phyloP scores from a whole-genome alignment of 306 rosid species.

The Vicia faba region DNA sequence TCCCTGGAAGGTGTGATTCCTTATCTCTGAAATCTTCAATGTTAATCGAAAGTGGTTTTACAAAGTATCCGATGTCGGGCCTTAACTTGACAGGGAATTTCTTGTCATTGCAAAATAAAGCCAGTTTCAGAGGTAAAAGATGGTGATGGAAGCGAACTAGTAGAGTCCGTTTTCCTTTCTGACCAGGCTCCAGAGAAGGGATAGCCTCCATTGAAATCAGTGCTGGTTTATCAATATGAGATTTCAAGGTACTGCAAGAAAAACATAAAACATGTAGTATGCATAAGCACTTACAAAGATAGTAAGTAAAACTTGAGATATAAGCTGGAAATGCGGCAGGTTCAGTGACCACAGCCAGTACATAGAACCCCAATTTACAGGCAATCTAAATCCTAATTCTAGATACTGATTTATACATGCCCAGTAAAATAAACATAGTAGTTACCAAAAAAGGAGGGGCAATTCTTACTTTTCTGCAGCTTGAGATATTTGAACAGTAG shows the following conservation, averaged over 20 bases:
- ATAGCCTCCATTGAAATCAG: conserved; percentile 69
- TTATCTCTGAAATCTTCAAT: conserved; percentile 60
- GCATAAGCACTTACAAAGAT: conserved; percentile 35
- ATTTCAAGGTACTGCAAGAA: conserved; percentile 57
- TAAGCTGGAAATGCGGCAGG: conserved; percentile 6
- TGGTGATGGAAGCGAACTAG: conserved; percentile 92
- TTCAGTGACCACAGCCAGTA: conserved; percentile 18
- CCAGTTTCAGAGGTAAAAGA: conserved; percentile 83
- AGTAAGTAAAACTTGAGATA: conserved; percentile 25
- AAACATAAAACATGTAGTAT: conserved; percentile 33
- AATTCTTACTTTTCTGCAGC: conserved; percentile 61
- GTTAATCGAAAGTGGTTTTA: conserved; percentile 69
- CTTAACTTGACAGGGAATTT: conserved; percentile 69
- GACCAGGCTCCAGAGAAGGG: conserved; percentile 77
- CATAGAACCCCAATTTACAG: conserved; percentile 30
- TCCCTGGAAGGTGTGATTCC: conserved; percentile 87
- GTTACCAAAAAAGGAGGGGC: conserved; percentile 25
- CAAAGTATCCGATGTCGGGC: conserved; percentile 94
- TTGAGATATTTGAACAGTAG: conserved; percentile 46
- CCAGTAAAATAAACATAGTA: conserved; percentile 1
- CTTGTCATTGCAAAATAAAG: conserved; percentile 71
- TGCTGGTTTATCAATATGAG: conserved; percentile 50
- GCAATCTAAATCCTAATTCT: conserved; percentile 31
- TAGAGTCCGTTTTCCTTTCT: conserved; percentile 54
- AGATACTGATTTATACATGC: conserved; percentile 5